Conservation (phyloP, 176 grass and related monocot species). For the Triticum monococcum region DNA sequence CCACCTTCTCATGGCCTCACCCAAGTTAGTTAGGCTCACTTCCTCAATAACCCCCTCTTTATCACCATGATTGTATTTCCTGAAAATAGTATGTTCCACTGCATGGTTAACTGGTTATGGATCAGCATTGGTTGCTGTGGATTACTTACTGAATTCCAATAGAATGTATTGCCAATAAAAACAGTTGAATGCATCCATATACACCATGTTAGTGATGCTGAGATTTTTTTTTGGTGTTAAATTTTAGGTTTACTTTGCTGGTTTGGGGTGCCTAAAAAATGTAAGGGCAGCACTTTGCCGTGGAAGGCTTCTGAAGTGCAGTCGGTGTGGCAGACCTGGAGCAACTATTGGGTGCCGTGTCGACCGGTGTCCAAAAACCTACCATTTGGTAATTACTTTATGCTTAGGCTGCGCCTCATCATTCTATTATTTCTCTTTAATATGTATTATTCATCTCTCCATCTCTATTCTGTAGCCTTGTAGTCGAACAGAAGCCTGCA, state of each 20-base stretch:
- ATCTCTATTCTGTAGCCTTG: conserved; percentile 73
- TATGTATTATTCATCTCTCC: conserved; percentile 24
- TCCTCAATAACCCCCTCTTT: neutral
- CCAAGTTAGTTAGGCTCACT: neutral
- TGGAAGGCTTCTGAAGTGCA: conserved; percentile 96
- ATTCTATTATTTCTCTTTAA: conserved; percentile 23
- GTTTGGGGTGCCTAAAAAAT: conserved; percentile 89
- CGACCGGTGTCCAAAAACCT: conserved; percentile 92
- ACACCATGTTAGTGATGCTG: conserved; percentile 16
- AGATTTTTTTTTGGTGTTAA: conserved; percentile 25
- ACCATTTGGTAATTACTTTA: conserved; percentile 79
- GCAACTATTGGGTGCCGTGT: conserved; percentile 94
- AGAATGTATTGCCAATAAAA: conserved; percentile 21
- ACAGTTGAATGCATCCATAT: conserved; percentile 1
- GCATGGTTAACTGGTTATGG: conserved; percentile 5
- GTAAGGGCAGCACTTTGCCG: conserved; percentile 85
- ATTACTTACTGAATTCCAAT: conserved; percentile 14
- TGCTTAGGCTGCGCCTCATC: conserved; percentile 3
- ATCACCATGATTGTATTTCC: neutral
- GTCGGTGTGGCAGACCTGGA: conserved; percentile 86
- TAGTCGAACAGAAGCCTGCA: conserved; percentile 75
- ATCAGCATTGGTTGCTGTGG: conserved; percentile 14
- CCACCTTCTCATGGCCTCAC: neutral
- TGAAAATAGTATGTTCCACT: conserved; percentile 20
- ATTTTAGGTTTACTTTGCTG: conserved; percentile 99